Conservation (phyloP, 192 early-diverging fungal genomes). For the Lobosporangium transversale region DNA sequence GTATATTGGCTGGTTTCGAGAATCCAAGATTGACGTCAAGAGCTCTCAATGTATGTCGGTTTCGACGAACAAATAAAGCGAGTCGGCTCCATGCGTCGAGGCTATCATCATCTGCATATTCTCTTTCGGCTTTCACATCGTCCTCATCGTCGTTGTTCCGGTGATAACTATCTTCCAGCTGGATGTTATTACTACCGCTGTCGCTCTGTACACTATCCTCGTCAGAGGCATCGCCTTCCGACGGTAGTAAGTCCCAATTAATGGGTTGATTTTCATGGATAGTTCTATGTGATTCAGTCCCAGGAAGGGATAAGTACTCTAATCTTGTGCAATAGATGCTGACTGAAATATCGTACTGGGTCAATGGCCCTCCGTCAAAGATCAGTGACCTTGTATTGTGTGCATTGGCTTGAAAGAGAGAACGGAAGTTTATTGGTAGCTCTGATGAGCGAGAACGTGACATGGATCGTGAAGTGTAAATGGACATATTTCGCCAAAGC, state of each 20-base stretch:
- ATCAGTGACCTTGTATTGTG: constrained; percentile 5
- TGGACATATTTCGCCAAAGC: constrained; percentile 19
- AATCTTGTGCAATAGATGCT: not conserved
- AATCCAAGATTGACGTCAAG: not conserved
- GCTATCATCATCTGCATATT: not conserved
- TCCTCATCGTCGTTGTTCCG: not conserved
- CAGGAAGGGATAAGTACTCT: not conserved
- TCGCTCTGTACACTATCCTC: not conserved
- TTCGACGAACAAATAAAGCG: constrained; percentile 4
- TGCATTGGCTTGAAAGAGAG: not conserved
- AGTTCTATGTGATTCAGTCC: too few species aligned
- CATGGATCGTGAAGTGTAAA: not conserved
- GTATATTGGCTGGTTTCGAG: not conserved
- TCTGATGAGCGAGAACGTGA: not conserved
- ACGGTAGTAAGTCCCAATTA: not conserved
- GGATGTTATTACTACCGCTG: not conserved
- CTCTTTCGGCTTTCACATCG: not conserved
- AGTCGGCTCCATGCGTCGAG: constrained; percentile 1
- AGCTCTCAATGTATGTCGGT: not conserved
- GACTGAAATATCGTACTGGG: not conserved
- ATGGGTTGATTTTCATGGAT: not conserved
- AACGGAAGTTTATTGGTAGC: not conserved
- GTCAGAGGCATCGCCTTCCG: not conserved
- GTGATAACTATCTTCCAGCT: too few species aligned
- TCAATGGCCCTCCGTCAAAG: not conserved